Evolutionary conservation across 2,329 filamentous ascomycete species (phyloP), one percentile per base, ranked within the genome.

Genomic region (Aureobasidium sp.): DNA sequence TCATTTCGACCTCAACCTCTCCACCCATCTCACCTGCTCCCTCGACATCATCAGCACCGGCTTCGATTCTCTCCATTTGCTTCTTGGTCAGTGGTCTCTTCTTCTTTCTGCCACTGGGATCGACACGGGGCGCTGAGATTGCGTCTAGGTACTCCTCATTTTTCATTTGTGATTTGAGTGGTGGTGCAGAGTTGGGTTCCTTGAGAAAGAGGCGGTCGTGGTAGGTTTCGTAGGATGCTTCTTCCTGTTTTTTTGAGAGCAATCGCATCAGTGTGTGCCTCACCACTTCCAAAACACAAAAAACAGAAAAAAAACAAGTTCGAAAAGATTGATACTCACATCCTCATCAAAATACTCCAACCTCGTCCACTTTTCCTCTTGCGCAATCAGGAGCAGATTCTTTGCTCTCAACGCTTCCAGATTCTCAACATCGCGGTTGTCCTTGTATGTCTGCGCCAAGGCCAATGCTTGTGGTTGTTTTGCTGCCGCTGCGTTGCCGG

Each of bases 261-360:
- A 29, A n/a, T n/a, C 27, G 11, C 6, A 29, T 29, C 11, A 29
- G 27, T 11, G 11, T 11, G 27, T 11, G 21, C 8, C 3, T 6
- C 6, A 29, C 27, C 6, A 6, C 6, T 29, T 6, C 11, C 27
- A 29, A 25, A 40, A 7, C 38, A 22, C 4, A 8, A 32, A 35
- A 29, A 30, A 14, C 11, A 12, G 25, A 27, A 17, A 14, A 37
- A 21, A 34, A 17, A 39, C n/a, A 24, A n/a, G 10, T 3, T 16
- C 6, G 24, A 40, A 25, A 7, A 10, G 2, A 11, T n/a, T n/a
- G n/a, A n/a, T n/a, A n/a, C n/a, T n/a, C n/a, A n/a, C n/a, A 16
- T 93, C 85, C 67, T 94, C 88, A 65, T 95, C 88, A 48, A 86
- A 78, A 74, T 90, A 96, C 57, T 81, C 77, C 67, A 95, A 79